Conservation (phyloP, 2,329 filamentous ascomycete species). For the Fusarium veterinarium region DNA sequence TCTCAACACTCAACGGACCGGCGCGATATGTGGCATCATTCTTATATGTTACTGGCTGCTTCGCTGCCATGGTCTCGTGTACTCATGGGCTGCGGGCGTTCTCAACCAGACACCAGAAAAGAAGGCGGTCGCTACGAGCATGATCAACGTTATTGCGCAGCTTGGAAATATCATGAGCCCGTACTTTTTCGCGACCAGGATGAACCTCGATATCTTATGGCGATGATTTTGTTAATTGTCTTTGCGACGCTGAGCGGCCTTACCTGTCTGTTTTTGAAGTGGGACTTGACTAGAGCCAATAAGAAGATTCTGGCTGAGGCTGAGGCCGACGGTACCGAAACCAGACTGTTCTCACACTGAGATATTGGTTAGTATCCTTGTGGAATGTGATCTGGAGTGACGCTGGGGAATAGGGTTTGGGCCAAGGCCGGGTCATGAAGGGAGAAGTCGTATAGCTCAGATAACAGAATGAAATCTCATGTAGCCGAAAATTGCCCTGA, state of each 20-base stretch:
- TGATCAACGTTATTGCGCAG: neutral
- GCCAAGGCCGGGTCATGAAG: no score
- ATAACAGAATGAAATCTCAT: no score
- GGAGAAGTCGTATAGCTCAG: no score
- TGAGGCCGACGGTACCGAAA: neutral
- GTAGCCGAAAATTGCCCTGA: no score
- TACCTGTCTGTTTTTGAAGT: neutral
- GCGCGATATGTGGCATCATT: neutral
- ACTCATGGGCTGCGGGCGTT: neutral
- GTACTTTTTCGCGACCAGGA: neutral
- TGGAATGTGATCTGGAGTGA: no score
- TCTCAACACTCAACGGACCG: neutral
- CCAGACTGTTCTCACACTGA: neutral
- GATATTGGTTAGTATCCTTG: neutral
- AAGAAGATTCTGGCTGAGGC: neutral
- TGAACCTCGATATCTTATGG: neutral
- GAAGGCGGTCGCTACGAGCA: neutral
- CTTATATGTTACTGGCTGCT: neutral
- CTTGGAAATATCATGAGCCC: neutral
- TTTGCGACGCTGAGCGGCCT: neutral
- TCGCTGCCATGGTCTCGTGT: neutral
- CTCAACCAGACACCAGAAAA: neutral
- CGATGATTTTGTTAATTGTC: neutral
- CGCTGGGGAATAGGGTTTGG: no score
- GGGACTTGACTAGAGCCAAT: neutral